phyloP scores from a whole-genome alignment of 2,329 filamentous ascomycete species.

The Lithohypha guttulata region DNA sequence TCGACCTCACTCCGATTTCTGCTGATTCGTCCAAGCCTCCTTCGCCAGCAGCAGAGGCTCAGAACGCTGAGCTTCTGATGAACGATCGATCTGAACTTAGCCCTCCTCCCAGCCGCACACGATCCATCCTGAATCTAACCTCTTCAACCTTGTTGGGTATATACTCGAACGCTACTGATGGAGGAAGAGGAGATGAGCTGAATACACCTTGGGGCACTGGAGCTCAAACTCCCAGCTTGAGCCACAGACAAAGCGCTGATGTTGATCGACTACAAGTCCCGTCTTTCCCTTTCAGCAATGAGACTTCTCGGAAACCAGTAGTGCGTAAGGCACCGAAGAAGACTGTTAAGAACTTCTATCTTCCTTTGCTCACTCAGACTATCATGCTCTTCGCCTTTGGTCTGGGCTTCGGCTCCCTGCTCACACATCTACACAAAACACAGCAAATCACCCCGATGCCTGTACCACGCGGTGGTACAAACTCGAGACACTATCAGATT shows the following conservation, averaged over 20 bases:
- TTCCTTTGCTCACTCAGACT: conserved; percentile 49
- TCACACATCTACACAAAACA: conserved; percentile 66
- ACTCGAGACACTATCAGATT: conserved; percentile 56
- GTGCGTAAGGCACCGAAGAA: conserved; percentile 22
- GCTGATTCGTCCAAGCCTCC: conserved; percentile 33
- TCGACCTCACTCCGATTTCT: conserved; percentile 46
- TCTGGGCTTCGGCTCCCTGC: conserved; percentile 68
- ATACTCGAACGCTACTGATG: conserved; percentile 58
- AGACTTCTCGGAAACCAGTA: neutral
- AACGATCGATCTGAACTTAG: conserved; percentile 21
- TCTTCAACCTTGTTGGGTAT: conserved; percentile 86
- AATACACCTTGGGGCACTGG: conserved; percentile 71
- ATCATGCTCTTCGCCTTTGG: conserved; percentile 66
- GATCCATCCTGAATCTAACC: conserved; percentile 74
- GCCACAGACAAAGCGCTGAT: conserved; percentile 35
- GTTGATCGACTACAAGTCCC: conserved; percentile 26
- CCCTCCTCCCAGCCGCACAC: conserved; percentile 51
- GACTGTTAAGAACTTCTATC: conserved; percentile 32
- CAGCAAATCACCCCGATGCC: conserved; percentile 53
- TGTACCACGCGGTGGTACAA: conserved; percentile 44
- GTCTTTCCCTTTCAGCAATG: conserved; percentile 14
- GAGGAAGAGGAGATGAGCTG: conserved; percentile 45
- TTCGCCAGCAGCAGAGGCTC: conserved; percentile 29
- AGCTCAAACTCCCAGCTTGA: conserved; percentile 53
- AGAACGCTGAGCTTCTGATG: conserved; percentile 27